Percentiles rank a stretch among this genome's conserved stretches.
Conservation (phyloP, 352 stramenopile species). For the Phytophthora fragariaefolia region DNA sequence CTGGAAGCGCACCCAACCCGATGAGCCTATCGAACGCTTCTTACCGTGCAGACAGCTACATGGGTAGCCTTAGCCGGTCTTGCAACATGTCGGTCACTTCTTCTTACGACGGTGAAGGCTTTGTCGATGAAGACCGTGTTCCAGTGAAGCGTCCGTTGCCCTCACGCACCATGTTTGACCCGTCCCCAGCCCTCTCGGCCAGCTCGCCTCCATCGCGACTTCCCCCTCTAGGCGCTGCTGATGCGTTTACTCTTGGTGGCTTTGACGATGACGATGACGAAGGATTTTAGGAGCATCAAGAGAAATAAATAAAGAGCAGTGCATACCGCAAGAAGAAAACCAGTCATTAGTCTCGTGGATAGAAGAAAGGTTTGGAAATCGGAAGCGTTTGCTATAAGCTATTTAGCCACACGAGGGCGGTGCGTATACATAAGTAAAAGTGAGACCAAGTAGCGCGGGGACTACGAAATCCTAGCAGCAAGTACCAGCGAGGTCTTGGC, state of each 20-base stretch:
- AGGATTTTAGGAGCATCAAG: slow-evolving; percentile 45
- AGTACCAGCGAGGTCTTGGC: slow-evolving; percentile 75
- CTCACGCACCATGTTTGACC: slow-evolving; percentile 62
- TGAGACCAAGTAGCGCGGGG: not conserved
- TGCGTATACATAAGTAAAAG: slow-evolving; percentile 40
- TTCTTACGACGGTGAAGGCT: slow-evolving; percentile 55
- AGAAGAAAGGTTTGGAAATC: slow-evolving; percentile 13
- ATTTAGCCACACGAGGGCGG: slow-evolving; percentile 31
- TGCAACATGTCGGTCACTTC: slow-evolving; percentile 67
- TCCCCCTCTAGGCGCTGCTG: slow-evolving; percentile 54
- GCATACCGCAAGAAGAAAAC: slow-evolving; percentile 7
- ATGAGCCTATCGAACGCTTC: slow-evolving; percentile 27
- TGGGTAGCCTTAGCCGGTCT: slow-evolving; percentile 54
- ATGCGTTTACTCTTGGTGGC: slow-evolving; percentile 64
- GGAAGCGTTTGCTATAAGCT: slow-evolving; percentile 22
- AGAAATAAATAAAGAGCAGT: slow-evolving; percentile 19
- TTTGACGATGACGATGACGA: slow-evolving; percentile 73
- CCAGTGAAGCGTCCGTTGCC: slow-evolving; percentile 37
- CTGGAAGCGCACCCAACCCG: slow-evolving; percentile 47
- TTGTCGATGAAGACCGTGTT: slow-evolving; percentile 50
- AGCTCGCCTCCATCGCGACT: slow-evolving; percentile 74
- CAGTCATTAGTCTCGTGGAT: too few species aligned
- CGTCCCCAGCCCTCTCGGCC: slow-evolving; percentile 69
- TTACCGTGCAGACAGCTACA: slow-evolving; percentile 57
- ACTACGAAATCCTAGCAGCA: slow-evolving; percentile 6